Conservation (phyloP, 768 basidiomycete species). For the Clavulina sp. region DNA sequence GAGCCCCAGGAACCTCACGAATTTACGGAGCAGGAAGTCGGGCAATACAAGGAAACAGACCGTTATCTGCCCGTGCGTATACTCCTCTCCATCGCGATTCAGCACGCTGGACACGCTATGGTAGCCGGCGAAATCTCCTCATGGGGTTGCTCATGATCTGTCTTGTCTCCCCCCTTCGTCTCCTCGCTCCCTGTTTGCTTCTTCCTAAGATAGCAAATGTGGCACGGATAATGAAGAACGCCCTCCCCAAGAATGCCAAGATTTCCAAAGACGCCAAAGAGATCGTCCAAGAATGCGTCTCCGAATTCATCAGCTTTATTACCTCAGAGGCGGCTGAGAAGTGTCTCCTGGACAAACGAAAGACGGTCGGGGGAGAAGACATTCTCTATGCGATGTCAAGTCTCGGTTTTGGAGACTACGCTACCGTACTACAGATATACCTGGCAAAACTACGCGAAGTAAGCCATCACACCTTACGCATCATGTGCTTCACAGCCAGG, state of each 20-base stretch:
- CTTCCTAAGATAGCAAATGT: conserved; percentile 82
- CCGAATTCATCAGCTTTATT: conserved; percentile 96
- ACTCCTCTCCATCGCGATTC: neutral
- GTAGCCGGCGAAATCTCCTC: neutral
- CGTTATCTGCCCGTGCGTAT: conserved; percentile 69
- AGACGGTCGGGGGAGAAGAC: conserved; percentile 96
- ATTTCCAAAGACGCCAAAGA: conserved; percentile 98
- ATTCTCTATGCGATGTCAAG: conserved; percentile 87
- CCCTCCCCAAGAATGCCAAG: conserved; percentile 80
- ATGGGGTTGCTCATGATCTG: too few species aligned
- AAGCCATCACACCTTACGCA: too few species aligned
- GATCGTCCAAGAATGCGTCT: conserved; percentile 95
- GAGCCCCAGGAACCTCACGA: conserved; percentile 29
- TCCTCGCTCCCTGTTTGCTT: neutral
- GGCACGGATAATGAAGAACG: conserved; percentile 90
- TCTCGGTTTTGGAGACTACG: conserved; percentile 89
- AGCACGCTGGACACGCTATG: neutral
- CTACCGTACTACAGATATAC: conserved; percentile 82
- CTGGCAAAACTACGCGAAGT: conserved; percentile 79
- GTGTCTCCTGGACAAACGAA: conserved; percentile 85
- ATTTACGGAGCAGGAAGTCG: conserved; percentile 85
- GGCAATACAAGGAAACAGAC: conserved; percentile 90
- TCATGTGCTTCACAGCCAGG: too few species aligned
- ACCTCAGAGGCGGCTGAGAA: conserved; percentile 94
- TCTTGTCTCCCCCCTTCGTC: neutral